A percentile compares a stretch with the other conserved stretches of the same genome.
Evolutionary conservation across 2,329 filamentous ascomycete genomes (phyloP).

Genomic region (Neodidymelliopsis sp.): DNA sequence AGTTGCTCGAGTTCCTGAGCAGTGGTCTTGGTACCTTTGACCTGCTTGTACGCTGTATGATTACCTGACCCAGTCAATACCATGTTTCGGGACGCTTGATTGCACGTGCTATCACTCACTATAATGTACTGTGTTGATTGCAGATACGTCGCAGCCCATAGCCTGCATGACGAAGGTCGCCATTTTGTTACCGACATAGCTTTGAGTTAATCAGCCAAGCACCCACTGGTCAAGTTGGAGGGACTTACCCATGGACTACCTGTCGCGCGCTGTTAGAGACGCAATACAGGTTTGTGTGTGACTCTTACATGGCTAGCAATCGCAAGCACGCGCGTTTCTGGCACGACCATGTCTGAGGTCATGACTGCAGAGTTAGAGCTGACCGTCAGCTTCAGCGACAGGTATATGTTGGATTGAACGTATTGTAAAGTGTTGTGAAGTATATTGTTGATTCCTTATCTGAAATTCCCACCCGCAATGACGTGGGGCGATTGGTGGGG

Average conservation of each 20-base stretch:
- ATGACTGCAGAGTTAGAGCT: conserved; percentile 19
- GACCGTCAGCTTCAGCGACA: background rate
- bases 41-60: conserved; percentile 89
- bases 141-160: conserved; percentile 90
- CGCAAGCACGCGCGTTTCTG: conserved; percentile 77
- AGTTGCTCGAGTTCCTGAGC: conserved; percentile 84
- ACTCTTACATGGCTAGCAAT: conserved; percentile 91
- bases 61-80: conserved; percentile 69
- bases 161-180: conserved; percentile 94
- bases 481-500: conserved; percentile 44
- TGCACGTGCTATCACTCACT: conserved; percentile 68
- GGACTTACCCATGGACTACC: conserved; percentile 78
- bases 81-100: background rate
- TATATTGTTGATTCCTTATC: conserved; percentile 46
- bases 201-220: conserved; percentile 52
- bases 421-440: too few species aligned
- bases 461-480: conserved; percentile 43
- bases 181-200: conserved; percentile 98
- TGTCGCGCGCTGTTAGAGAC: conserved; percentile 43
- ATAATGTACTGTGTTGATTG: conserved; percentile 96
- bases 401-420: too few species aligned
- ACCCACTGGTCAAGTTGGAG: too few species aligned
- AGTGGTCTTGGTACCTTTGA: conserved; percentile 82
- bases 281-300: conserved; percentile 19
- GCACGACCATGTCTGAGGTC: conserved; percentile 55